Evolutionary conservation across 306 rosid genomes (phyloP), one percentile per base, ranked within the genome.

Genomic region (Oemleria cerasiformis): DNA sequence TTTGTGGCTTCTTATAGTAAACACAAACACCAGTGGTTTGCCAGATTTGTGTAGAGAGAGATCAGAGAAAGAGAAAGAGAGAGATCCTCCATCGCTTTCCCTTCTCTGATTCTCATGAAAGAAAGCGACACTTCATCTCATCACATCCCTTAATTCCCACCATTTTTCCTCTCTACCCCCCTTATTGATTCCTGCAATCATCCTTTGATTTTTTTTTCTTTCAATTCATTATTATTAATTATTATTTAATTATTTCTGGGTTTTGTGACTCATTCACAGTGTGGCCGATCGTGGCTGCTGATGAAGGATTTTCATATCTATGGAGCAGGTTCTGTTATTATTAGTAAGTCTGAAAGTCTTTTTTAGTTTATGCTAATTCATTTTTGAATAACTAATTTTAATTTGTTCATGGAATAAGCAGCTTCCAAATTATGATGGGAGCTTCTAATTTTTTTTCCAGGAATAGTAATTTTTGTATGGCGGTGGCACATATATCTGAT

Each of bases 51-150:
- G 79, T 75, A 63, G 77, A 70, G 67, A 68, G 67, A 68, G 67
- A 73, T 54, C 63, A 54, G 84, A 73, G n/a, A 54, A 82, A 73
- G n/a, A 72, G 43, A 43, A 16, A 19, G 70, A 73, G 80, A 87
- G 84, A 84, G 83, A 81, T 78, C 75, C 83, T 81, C 14, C 34
- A 86, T 88, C 87, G 81, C 84, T 85, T 83, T 86, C 89, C 63
- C 74, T 71, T 76, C 78, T 60, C 91, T 88, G 84, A 91, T 75
- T 85, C 92, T 65, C 85, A 86, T 38, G 87, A 84, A 76, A 77
- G 96, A 91, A 73, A 85, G 82, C 80, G 89, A 91, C 97, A 73
- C 83, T 79, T 70, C 82, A 21, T 39, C 38, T 25, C 51, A 58
- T 43, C 51, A 47, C 82, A 30, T 44, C 38, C 20, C 45, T 59